Conservation (phyloP, 2,329 filamentous ascomycete species). For the Botrytis cinerea region DNA sequence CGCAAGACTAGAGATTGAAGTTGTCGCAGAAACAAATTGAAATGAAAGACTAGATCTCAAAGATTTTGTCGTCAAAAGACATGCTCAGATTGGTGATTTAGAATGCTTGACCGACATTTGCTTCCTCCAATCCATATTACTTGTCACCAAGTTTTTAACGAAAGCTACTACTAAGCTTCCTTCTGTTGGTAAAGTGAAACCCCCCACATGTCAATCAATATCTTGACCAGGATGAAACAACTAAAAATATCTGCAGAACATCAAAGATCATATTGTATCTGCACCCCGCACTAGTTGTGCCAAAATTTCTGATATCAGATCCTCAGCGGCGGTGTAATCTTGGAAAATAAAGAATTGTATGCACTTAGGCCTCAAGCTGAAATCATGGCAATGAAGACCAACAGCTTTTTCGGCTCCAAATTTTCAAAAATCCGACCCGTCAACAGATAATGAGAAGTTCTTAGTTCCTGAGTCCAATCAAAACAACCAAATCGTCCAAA, state of each 20-base stretch:
- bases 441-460: neutral
- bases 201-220: neutral
- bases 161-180: neutral
- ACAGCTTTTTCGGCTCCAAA: neutral
- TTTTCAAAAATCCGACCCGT: neutral
- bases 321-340: neutral
- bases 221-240: too few species aligned
- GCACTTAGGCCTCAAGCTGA: neutral
- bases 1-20: slow-evolving; percentile 21
- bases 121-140: neutral
- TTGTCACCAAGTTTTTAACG: neutral
- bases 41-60: neutral
- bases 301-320: neutral
- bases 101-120: neutral
- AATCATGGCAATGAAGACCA: neutral
- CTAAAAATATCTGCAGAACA: neutral
- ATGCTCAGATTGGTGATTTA: neutral
- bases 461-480: neutral
- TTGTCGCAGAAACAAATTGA: slow-evolving; percentile 23
- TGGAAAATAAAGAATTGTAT: neutral
- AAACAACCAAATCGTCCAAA: neutral
- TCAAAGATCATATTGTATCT: too few species aligned
- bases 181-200: neutral
- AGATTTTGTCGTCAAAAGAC: too few species aligned
- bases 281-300: too few species aligned